Evolutionary conservation across 805 yeast genomes (phyloP).

Genomic region (Yarrowia sp.): DNA sequence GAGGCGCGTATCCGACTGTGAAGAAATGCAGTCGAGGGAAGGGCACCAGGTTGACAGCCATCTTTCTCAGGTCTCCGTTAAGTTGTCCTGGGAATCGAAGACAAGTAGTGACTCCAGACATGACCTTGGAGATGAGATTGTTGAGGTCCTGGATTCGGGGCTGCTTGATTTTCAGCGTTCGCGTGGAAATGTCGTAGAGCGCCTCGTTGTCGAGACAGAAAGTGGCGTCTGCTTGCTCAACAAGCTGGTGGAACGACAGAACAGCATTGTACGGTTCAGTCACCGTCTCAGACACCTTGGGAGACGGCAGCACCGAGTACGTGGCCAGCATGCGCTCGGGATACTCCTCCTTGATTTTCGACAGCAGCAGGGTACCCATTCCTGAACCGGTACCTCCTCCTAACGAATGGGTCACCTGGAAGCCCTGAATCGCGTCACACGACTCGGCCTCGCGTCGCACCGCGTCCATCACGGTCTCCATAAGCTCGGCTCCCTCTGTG

Average conservation of each 20-base stretch:
- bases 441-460: conserved; percentile 94
- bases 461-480: conserved; percentile 87
- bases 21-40: conserved; percentile 96
- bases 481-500: conserved; percentile 95
- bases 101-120: conserved; percentile 95
- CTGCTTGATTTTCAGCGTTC: conserved; percentile 73
- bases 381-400: conserved; percentile 98
- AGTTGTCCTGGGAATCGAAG: conserved; percentile 94
- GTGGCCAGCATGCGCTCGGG: conserved; percentile 98
- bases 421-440: conserved; percentile 91
- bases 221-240: conserved; percentile 88
- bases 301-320: conserved; percentile 92
- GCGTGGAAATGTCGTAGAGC: conserved; percentile 82
- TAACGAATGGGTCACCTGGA: conserved; percentile 80
- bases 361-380: conserved; percentile 86
- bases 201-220: conserved; percentile 97
- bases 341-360: conserved; percentile 86
- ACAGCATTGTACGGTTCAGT: conserved; percentile 96
- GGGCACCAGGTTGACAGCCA: conserved; percentile 92
- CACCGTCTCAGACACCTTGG: conserved; percentile 88
- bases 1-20: conserved; percentile 94
- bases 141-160: conserved; percentile 82
- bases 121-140: conserved; percentile 80
- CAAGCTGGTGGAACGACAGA: conserved; percentile 86
- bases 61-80: conserved; percentile 86